A percentile compares a stretch with the other conserved stretches of the same genome.
Evolutionary conservation across 2,329 filamentous ascomycete genomes (phyloP).

Genomic region (Penicillium sp.): DNA sequence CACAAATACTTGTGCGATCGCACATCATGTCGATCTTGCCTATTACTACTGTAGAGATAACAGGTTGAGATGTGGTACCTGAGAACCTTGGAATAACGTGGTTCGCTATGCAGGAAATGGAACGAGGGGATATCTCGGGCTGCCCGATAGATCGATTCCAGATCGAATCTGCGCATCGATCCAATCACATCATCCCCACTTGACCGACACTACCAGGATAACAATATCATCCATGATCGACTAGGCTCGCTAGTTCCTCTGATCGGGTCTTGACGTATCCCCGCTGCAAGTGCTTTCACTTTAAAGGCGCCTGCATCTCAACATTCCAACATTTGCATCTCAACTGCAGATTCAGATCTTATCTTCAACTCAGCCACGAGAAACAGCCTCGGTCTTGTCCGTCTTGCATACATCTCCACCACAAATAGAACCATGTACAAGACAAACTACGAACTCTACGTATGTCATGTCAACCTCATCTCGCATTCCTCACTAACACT

Average conservation of each 20-base stretch:
- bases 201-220: slow-evolving; percentile 8
- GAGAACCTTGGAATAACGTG: background rate
- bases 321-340: slow-evolving; percentile 8
- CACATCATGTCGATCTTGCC: background rate
- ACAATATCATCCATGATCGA: slow-evolving; percentile 5
- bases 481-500: slow-evolving; percentile 1
- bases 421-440: slow-evolving; percentile 33
- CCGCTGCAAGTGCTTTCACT: slow-evolving; percentile 1
- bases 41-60: background rate
- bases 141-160: slow-evolving; percentile 13
- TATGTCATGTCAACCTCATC: slow-evolving; percentile 21
- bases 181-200: background rate
- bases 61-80: background rate
- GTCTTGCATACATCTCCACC: background rate
- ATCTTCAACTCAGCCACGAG: background rate
- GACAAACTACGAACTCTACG: slow-evolving; percentile 39
- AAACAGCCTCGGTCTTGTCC: background rate
- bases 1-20: background rate
- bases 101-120: background rate
- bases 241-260: slow-evolving; percentile 6
- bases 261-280: background rate
- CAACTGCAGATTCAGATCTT: slow-evolving; percentile 5
- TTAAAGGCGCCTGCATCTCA: slow-evolving; percentile 20
- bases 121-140: slow-evolving; percentile 12
- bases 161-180: background rate